Evolutionary conservation across 2,329 filamentous ascomycete genomes (phyloP), one percentile per base, ranked within the genome.

Genomic region (Pyricularia sp.): DNA sequence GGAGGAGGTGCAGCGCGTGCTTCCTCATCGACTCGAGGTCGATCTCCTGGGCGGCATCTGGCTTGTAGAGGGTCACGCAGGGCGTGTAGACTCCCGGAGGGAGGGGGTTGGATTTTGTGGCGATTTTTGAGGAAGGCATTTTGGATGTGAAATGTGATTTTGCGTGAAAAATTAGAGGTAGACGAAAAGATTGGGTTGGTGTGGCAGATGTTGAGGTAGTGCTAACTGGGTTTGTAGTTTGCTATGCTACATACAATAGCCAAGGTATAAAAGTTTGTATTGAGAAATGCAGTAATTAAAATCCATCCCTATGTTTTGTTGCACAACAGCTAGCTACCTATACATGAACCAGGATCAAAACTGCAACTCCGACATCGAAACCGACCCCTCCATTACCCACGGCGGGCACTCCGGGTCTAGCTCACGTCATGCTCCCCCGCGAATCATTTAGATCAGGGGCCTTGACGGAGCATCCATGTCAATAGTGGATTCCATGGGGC

Each of bases 21-120:
- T 76, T 79, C 72, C 81, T 78, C 72, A 81, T 82, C 17, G 81
- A 81, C 63, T 81, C 79, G 65, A 78, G 76, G 70, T 84, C 79
- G 30, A 84, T 76, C 33, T 79, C 75, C 70, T 84, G 82, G 3
- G 74, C 68, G 0, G 77, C 70, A 11, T 77, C 78, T 65, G 78
- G 72, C 68, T 81, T 79, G 75, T 82, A 84, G 2, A 83, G 72
- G 0, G 82, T 82, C 30, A 83, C 76, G 2, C 83, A 81, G 0
- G 82, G 82, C 33, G 80, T 81, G 72, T 82, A 84, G 26, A 84
- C 79, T 17, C 82, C 82, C 0, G 74, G 73, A 0, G 82, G 81
- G 2, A 83, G 75, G 4, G 77, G 76, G 64, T 74, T 77, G 1
- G 76, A 72, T 70, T 82, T 83, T 12, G 74, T 31, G 33, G 65